A percentile compares a stretch with the other conserved stretches of the same genome.
Conservation (phyloP, 2,329 filamentous ascomycete genomes). For the Microthyrium microscopicum region DNA sequence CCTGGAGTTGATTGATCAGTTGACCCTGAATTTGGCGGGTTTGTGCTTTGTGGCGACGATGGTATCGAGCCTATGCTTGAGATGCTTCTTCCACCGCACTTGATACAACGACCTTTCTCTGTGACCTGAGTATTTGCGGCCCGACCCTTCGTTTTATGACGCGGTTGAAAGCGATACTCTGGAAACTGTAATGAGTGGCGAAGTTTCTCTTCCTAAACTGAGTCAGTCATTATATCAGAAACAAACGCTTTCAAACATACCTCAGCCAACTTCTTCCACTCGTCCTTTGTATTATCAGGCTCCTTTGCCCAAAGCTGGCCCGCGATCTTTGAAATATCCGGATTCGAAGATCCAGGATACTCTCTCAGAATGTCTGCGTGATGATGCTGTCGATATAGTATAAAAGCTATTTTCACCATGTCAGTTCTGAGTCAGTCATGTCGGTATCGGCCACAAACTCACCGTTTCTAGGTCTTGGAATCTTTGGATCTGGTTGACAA, state of each 20-base stretch:
- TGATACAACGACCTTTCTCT: slow-evolving; percentile 41
- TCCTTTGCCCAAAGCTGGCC: slow-evolving; percentile 81
- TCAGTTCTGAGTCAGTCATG: background rate
- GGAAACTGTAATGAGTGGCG: slow-evolving; percentile 83
- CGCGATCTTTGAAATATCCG: slow-evolving; percentile 94
- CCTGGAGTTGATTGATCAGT: no score
- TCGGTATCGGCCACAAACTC: slow-evolving; percentile 19
- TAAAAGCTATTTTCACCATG: slow-evolving; percentile 57
- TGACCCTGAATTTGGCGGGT: no score
- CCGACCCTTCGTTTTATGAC: slow-evolving; percentile 25
- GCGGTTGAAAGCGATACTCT: slow-evolving; percentile 85
- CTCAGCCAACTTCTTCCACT: slow-evolving; percentile 82
- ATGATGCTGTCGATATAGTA: slow-evolving; percentile 87
- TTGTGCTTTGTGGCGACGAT: slow-evolving; percentile 8
- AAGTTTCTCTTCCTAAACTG: slow-evolving; percentile 60
- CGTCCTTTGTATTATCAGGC: slow-evolving; percentile 54
- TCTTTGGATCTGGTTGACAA: slow-evolving; percentile 55
- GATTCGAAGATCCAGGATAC: slow-evolving; percentile 82
- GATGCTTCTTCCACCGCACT: slow-evolving; percentile 54
- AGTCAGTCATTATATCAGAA: background rate
- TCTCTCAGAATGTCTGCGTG: slow-evolving; percentile 66
- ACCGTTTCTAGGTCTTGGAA: slow-evolving; percentile 56
- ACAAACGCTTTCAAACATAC: slow-evolving; percentile 24
- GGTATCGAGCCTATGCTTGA: slow-evolving; percentile 44
- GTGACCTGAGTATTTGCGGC: slow-evolving; percentile 23